Percentiles rank a stretch among this genome's conserved stretches.
Evolutionary conservation across 176 grass and related monocot species (phyloP).

Genomic region (Musa beccarii): DNA sequence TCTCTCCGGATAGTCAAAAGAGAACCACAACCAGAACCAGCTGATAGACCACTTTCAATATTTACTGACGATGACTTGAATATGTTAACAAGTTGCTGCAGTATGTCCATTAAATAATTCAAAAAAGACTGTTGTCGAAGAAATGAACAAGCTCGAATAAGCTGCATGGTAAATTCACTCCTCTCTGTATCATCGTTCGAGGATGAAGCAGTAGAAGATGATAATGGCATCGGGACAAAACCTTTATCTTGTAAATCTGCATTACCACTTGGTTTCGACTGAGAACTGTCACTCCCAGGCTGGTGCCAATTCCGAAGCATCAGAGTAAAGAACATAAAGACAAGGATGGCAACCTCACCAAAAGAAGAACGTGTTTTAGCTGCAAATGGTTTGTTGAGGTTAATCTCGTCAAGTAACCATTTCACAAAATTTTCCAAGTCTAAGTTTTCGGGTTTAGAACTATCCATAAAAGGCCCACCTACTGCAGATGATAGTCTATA

Average conservation of each 20-base stretch:
- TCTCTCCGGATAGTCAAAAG: conserved; percentile 80
- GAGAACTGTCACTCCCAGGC: conserved; percentile 55
- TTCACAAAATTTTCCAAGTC: conserved; percentile 93
- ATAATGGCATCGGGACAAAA: conserved; percentile 32
- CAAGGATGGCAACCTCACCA: conserved; percentile 84
- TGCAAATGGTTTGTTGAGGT: conserved; percentile 75
- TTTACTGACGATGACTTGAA: conserved; percentile 68
- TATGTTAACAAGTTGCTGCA: conserved; percentile 79
- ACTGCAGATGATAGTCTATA: conserved; percentile 92
- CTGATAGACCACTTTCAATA: conserved; percentile 42
- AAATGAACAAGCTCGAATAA: conserved; percentile 68
- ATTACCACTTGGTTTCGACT: conserved; percentile 48
- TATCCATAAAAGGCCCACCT: conserved; percentile 95
- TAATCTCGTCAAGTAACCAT: conserved; percentile 88
- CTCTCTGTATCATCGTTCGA: conserved; percentile 72
- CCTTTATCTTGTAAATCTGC: conserved; percentile 71
- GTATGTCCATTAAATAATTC: conserved; percentile 95
- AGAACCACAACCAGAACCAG: conserved; percentile 78
- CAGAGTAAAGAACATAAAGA: conserved; percentile 98
- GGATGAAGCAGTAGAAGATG: conserved; percentile 29
- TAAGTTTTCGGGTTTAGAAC: conserved; percentile 78
- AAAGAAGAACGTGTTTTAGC: conserved; percentile 62
- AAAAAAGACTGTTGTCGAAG: conserved; percentile 84
- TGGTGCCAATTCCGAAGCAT: conserved; percentile 99
- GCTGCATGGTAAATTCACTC: conserved; percentile 79